Evolutionary conservation across 495 filamentous ascomycete genomes (phyloP).

Genomic region (Acidiella bohemica): DNA sequence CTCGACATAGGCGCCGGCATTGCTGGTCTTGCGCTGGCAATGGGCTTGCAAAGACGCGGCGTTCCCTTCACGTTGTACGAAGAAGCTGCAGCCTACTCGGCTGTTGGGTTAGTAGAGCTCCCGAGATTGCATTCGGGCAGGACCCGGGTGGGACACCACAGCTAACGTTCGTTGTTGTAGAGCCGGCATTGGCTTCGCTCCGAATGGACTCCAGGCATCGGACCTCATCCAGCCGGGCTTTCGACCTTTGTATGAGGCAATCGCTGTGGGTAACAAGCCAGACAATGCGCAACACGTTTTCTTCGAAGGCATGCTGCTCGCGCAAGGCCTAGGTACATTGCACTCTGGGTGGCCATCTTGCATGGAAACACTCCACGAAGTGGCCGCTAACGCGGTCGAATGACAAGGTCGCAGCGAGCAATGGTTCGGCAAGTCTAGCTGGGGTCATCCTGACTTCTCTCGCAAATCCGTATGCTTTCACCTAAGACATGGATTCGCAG

Average conservation of each 20-base stretch:
- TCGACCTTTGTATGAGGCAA: neutral
- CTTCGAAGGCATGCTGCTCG: conserved; percentile 1
- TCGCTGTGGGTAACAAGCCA: neutral
- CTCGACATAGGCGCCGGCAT: neutral
- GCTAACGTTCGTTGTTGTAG: too few species aligned
- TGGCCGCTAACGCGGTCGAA: too few species aligned
- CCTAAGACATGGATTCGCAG: neutral
- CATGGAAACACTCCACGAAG: too few species aligned
- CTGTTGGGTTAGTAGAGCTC: neutral
- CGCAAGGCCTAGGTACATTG: neutral
- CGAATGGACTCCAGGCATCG: neutral
- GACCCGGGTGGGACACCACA: too few species aligned
- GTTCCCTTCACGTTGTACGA: neutral
- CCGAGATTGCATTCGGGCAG: neutral
- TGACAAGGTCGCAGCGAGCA: neutral
- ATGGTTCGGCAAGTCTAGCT: neutral
- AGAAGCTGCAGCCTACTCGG: neutral
- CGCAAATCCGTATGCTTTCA: neutral
- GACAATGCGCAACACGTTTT: neutral
- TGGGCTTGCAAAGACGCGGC: neutral
- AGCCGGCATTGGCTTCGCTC: neutral
- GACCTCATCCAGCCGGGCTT: neutral
- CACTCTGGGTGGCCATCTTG: neutral
- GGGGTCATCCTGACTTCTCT: neutral
- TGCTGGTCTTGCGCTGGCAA: neutral